Base-by-base conservation (phyloP, 75 land plant genomes). In the Sequoiadendron giganteum region DNA sequence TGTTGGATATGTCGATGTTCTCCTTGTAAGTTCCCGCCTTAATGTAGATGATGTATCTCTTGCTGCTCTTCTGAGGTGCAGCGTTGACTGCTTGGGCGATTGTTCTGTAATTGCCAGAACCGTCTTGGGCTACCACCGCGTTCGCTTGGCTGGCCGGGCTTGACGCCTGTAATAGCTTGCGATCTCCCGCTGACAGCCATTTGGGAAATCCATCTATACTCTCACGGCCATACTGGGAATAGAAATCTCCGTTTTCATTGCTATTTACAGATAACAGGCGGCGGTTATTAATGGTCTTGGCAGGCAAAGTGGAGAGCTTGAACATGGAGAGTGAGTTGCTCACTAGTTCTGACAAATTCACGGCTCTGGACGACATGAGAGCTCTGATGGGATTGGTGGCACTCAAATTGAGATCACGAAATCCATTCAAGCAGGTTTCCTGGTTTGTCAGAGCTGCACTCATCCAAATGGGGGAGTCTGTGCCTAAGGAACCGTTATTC, bases 91-190 rank as follows among this genome's bases (percentile, higher is more conserved):
- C 55, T 68, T 68, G 30, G 14, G 36, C 76, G 40, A 25, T 89
- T 19, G 78, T 36, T 10, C 52, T 88, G 87, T 32, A 90, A 36
- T 89, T 25, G 34, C 91, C 92, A 36, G 85, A 85, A 10, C 91
- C 89, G n/a, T 91, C 92, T 56, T 83, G 25, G 13, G 92, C 92
- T 30, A 91, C 92, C 45, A 89, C 90, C 0, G 58, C 82, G 21
- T 89, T 45, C 34, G 87, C 92, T n/a, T 86, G 45, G 47, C 38
- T 48, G 21, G 84, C 58, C 0, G 39, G 38, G 5, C 85, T 47
- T 6, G 88, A 48, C 36, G 36, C 11, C 84, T 87, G 88, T 2
- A 87, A 36, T 1, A 79, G 88, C 52, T 40, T 48, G 3, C 88
- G 18, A 10, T 87, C 70, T 40, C 19, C 72, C 0, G 61, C 48